Conservation (phyloP, 2,329 filamentous ascomycete species). For the Arthrobotrys sinensis region DNA sequence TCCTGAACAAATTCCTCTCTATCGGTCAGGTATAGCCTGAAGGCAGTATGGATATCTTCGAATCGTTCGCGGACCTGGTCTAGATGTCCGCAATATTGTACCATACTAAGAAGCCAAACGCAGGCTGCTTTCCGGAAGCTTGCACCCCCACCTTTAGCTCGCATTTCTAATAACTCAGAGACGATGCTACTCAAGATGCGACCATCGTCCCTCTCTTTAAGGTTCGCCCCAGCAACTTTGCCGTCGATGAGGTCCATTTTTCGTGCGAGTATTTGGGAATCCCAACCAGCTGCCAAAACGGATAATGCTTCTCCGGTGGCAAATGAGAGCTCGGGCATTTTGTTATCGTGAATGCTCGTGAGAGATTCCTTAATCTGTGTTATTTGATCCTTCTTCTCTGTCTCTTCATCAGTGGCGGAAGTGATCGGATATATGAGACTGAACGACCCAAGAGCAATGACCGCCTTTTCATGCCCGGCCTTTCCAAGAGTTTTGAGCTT, state of each 20-base stretch:
- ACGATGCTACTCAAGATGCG: constrained; percentile 73
- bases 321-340: constrained; percentile 89
- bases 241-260: constrained; percentile 64
- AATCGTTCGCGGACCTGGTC: constrained; percentile 80
- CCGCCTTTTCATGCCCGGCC: constrained; percentile 84
- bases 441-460: constrained; percentile 83
- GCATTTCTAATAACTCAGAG: constrained; percentile 76
- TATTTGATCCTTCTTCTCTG: constrained; percentile 68
- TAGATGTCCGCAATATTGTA: constrained; percentile 90
- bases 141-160: constrained; percentile 55
- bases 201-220: constrained; percentile 62
- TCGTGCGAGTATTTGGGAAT: constrained; percentile 80
- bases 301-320: constrained; percentile 89
- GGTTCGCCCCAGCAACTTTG: constrained; percentile 28
- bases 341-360: constrained; percentile 84
- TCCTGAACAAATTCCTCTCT: constrained; percentile 94
- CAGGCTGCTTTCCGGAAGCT: constrained; percentile 76
- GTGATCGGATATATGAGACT: constrained; percentile 74
- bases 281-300: constrained; percentile 83
- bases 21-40: constrained; percentile 88
- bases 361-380: constrained; percentile 77
- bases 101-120: constrained; percentile 92
- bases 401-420: constrained; percentile 62
- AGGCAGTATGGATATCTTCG: constrained; percentile 85
- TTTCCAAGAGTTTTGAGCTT: constrained; percentile 79